phyloP scores from a whole-genome alignment of 2,329 filamentous ascomycete species.

The Myriosclerotinia scirpicola region DNA sequence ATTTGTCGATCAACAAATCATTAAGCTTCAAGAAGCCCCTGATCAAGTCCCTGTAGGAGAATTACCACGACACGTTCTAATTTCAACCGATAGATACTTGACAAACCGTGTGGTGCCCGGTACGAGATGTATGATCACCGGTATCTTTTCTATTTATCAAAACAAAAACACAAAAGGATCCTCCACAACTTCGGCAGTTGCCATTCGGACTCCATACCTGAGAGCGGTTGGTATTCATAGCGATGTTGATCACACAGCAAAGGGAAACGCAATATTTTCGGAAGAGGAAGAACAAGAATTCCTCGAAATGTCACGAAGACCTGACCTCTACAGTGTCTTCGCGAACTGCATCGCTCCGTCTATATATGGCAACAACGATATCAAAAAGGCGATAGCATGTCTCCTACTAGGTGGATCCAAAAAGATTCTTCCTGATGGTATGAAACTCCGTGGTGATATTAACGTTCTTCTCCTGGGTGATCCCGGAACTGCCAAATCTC shows the following conservation, averaged over 20 bases:
- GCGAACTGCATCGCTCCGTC: constrained; percentile 92
- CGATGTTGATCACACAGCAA: constrained; percentile 84
- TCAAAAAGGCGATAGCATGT: constrained; percentile 96
- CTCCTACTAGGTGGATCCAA: constrained; percentile 92
- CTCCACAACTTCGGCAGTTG: constrained; percentile 75
- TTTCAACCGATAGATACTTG: constrained; percentile 94
- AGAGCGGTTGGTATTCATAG: constrained; percentile 89
- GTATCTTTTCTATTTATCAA: constrained; percentile 97
- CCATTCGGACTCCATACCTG: constrained; percentile 92
- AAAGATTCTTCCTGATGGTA: constrained; percentile 95
- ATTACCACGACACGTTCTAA: constrained; percentile 87
- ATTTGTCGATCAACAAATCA: constrained; percentile 96
- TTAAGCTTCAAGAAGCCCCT: constrained; percentile 96
- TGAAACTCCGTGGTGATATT: constrained; percentile 96
- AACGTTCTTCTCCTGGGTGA: constrained; percentile 96
- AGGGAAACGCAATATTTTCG: constrained; percentile 79
- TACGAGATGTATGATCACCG: constrained; percentile 91
- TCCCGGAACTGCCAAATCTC: constrained; percentile 96
- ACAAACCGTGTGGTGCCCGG: constrained; percentile 95
- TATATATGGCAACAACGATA: constrained; percentile 93
- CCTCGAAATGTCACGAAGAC: constrained; percentile 80
- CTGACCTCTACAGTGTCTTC: constrained; percentile 90
- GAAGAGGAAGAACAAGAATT: constrained; percentile 99
- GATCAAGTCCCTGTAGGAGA: constrained; percentile 98
- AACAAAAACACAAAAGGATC: constrained; percentile 81